phyloP scores from a whole-genome alignment of 768 basidiomycete genomes.

The Tricholoma matsutake region DNA sequence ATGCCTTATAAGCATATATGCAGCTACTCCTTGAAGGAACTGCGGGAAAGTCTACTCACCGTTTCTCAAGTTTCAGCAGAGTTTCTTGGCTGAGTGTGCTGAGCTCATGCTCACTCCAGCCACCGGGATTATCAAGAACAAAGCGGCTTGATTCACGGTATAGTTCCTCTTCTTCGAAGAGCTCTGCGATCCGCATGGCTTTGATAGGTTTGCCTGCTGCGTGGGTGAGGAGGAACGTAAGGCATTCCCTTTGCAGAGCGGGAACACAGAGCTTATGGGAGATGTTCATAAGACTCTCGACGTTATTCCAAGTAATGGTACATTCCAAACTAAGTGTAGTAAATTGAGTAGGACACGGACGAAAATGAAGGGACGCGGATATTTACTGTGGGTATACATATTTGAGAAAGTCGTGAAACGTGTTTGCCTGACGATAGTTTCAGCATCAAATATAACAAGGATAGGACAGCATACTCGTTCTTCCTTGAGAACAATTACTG shows the following conservation, averaged over 20 bases:
- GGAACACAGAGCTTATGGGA: constrained; percentile 87
- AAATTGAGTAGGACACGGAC: background rate
- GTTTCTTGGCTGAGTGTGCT: constrained; percentile 82
- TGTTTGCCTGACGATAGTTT: constrained; percentile 51
- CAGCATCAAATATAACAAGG: background rate
- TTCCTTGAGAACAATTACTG: constrained; percentile 86
- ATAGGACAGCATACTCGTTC: constrained; percentile 55
- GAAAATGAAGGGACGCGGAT: constrained; percentile 22
- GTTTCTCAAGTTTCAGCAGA: constrained; percentile 83
- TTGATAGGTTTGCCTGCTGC: constrained; percentile 92
- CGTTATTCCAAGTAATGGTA: constrained; percentile 94
- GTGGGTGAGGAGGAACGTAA: constrained; percentile 85
- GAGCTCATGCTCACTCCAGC: constrained; percentile 77
- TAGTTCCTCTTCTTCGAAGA: constrained; percentile 86
- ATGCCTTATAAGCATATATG: background rate
- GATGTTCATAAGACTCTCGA: constrained; percentile 87
- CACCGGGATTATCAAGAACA: constrained; percentile 89
- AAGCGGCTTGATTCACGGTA: constrained; percentile 91
- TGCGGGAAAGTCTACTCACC: constrained; percentile 42
- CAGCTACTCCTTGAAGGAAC: background rate
- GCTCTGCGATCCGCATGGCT: constrained; percentile 88
- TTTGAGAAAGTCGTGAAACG: constrained; percentile 92
- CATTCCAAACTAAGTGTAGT: constrained; percentile 64
- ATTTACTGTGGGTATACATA: constrained; percentile 88
- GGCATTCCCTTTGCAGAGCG: constrained; percentile 75